Evolutionary conservation across 129 eudicot species (phyloP), one percentile per base, ranked within the genome.

Genomic region (Cynara cardunculus): DNA sequence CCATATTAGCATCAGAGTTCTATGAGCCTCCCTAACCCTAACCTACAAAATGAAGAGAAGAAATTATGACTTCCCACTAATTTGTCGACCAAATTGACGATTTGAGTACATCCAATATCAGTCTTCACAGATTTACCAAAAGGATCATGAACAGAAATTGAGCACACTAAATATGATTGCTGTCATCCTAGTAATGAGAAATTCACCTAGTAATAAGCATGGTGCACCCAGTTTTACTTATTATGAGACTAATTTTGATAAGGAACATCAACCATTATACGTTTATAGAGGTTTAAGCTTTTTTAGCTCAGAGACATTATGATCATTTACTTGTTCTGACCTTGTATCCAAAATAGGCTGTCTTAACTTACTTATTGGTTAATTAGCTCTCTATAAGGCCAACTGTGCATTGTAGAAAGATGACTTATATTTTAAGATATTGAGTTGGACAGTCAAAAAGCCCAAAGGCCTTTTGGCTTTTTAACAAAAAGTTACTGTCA

Each of bases 151-250:
- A 31, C 44, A 28, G 32, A 76, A 11, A 76, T 32, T 9, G 70
- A 76, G 72, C 25, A n/a, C 65, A 32, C 31, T 62, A 62, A 21
- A 76, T 31, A 28, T 30, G 34, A 49, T 3, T 19, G 5, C 18
- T 39, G 30, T 59, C 32, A 69, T 76, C 61, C 72, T 32, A 5
- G 44, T 74, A 73, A 25, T 24, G 1, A 32, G 28, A 26, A n/a
- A 27, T 26, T 74, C 78, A 53, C 69, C 78, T 74, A 56, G 65
- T 56, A 56, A 74, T 49, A 53, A 27, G 41, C 41, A 56, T 28
- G 21, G 11, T 56, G 61, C 30, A 59, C 69, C 79, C 62, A 24
- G 19, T 31, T 75, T 25, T 75, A 61, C 46, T 59, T 28, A 30
- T 27, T 26, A 71, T 56, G 19, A 22, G 24, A 72, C n/a, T 25